A percentile compares a stretch with the other conserved stretches of the same genome.
Conservation (phyloP, 2,329 filamentous ascomycete genomes). For the Akanthomyces lecanii region DNA sequence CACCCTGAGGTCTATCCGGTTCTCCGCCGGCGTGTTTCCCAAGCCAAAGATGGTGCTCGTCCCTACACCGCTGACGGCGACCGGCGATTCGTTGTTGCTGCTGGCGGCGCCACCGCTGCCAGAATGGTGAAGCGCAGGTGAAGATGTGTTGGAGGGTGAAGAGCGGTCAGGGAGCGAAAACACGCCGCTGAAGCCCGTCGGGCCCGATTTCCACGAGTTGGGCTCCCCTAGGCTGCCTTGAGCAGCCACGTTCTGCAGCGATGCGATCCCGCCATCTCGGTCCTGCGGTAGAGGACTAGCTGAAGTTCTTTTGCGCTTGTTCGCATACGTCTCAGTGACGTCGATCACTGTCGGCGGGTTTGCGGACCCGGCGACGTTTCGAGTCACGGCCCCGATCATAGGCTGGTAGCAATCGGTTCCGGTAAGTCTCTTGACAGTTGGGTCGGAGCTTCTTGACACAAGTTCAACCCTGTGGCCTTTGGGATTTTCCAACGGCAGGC, state of each 20-base stretch:
- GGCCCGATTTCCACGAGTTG: slow-evolving; percentile 29
- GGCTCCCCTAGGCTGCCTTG: neutral
- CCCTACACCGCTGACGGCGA: neutral
- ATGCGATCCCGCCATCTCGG: neutral
- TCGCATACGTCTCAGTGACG: slow-evolving; percentile 19
- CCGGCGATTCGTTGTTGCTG: slow-evolving; percentile 30
- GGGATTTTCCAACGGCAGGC: slow-evolving; percentile 37
- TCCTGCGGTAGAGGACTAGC: slow-evolving; percentile 23
- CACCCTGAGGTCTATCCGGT: slow-evolving; percentile 30
- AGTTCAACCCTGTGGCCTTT: slow-evolving; percentile 20
- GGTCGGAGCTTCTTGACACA: neutral
- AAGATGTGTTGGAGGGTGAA: slow-evolving; percentile 29
- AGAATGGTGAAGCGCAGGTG: slow-evolving; percentile 24
- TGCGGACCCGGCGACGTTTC: slow-evolving; percentile 26
- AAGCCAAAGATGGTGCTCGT: slow-evolving; percentile 20
- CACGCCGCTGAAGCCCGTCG: neutral
- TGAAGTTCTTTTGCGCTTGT: slow-evolving; percentile 33
- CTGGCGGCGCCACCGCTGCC: slow-evolving; percentile 20
- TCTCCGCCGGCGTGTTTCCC: slow-evolving; percentile 36
- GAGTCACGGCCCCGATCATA: slow-evolving; percentile 30
- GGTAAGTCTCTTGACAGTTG: slow-evolving; percentile 18
- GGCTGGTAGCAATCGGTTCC: slow-evolving; percentile 29
- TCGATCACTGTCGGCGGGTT: slow-evolving; percentile 6
- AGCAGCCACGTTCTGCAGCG: neutral
- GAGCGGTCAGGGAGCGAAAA: slow-evolving; percentile 30